A percentile compares a stretch with the other conserved stretches of the same genome.
These are phyloP conservation scores for Daldinia decipiens DNA, from an alignment of 495 filamentous ascomycete species.

Conservation along the genomic window DNA sequence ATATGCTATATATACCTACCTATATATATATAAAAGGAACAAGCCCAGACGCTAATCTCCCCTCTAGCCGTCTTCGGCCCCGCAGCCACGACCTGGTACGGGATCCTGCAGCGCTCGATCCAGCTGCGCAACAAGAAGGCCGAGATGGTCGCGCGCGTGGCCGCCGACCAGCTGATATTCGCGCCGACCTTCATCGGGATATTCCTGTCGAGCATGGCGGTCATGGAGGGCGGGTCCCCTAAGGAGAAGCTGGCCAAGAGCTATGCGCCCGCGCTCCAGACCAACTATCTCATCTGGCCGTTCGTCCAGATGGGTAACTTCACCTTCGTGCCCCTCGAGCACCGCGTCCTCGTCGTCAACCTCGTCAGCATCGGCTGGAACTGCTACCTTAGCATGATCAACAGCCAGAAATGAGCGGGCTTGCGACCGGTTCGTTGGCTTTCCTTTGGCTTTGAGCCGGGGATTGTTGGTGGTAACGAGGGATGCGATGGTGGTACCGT, in stretches of 20 bases:
- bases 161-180: constrained; percentile 85
- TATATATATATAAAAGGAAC: background rate
- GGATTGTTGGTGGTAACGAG: background rate
- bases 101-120: constrained; percentile 73
- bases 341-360: constrained; percentile 89
- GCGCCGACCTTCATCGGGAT: constrained; percentile 81
- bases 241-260: constrained; percentile 74
- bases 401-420: constrained; percentile 35
- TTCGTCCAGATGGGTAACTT: constrained; percentile 92
- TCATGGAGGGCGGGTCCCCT: constrained; percentile 81
- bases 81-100: constrained; percentile 88
- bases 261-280: constrained; percentile 75
- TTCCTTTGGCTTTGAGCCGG: background rate
- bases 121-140: constrained; percentile 68
- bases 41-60: constrained; percentile 24
- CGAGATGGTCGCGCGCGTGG: constrained; percentile 84
- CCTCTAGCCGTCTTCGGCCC: constrained; percentile 85
- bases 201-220: constrained; percentile 87
- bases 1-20: background rate
- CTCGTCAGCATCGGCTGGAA: constrained; percentile 89
- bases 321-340: constrained; percentile 85
- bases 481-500: background rate
- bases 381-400: constrained; percentile 79
- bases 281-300: constrained; percentile 95
- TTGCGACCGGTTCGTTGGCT: background rate